A percentile compares a stretch with the other conserved stretches of the same genome.
phyloP scores from a whole-genome alignment of 345 rosid genomes.

The Syzygium aqueum region DNA sequence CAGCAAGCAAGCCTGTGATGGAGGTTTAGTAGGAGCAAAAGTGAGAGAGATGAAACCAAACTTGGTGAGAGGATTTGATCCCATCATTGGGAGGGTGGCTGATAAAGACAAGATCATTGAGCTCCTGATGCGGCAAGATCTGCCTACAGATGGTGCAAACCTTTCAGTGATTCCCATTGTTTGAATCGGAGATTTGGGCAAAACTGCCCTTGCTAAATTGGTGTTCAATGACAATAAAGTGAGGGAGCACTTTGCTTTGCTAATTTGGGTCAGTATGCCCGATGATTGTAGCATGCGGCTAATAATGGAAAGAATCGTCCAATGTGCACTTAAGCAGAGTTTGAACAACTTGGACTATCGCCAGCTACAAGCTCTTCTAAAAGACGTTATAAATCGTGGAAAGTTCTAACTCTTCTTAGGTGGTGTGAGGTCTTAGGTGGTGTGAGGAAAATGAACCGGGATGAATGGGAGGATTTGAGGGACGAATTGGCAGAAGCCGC shows the following conservation, averaged over 20 bases:
- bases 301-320: neutral
- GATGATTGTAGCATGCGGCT: neutral
- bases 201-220: constrained; percentile 3
- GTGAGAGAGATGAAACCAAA: neutral
- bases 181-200: constrained; percentile 7
- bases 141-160: neutral
- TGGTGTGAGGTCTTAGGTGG: neutral
- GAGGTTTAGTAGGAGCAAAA: neutral
- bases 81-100: neutral
- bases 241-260: neutral
- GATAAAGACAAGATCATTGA: neutral
- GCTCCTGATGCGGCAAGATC: neutral
- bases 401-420: neutral
- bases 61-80: neutral
- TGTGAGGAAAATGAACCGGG: neutral
- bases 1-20: neutral
- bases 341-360: neutral
- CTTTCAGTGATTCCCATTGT: constrained; percentile 1
- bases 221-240: neutral
- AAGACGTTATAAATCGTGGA: neutral
- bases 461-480: neutral
- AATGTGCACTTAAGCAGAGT: neutral
- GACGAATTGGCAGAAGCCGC: neutral
- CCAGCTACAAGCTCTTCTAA: neutral
- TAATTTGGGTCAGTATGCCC: neutral